Evolutionary conservation across 176 grass and related monocot genomes (phyloP), one percentile per base, ranked within the genome.

Genomic region (Oryza punctata): DNA sequence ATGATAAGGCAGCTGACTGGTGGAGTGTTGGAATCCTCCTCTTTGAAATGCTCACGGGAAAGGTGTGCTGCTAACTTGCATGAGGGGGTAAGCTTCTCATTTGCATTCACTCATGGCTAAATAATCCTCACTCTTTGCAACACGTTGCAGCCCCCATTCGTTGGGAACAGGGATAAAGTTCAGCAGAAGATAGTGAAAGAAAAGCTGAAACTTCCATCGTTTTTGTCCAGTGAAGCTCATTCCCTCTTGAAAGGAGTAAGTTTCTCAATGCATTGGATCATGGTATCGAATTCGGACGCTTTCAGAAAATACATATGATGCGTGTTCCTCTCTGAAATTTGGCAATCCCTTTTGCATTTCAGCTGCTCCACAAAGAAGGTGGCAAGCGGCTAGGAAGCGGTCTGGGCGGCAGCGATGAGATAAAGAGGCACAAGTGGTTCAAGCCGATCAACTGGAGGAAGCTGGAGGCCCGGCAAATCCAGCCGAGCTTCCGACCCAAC

Each of bases 31-130:
- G 96, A 67, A 95, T 98, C 81, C 85, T 98, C 32, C 85, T 98
- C 29, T 95, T 95, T 86, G 96, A 98, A 93, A 98, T 98, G 96
- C 91, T 98, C 69, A 98, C 96, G 0, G 91, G 96, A 57, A 98
- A 87, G 91, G 96, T 95, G 49, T 70, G 79, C 71, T 73, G n/a
- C 40, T 6, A 79, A 32, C 27, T 85, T 67, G 19, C 38, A 32
- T 66, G 12, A 61, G 0, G 29, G 3, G 10, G 14, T 21, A 63
- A 72, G 41, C 41, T 76, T 85, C 30, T 77, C n/a, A 49, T 13
- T 5, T 63, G 47, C 18, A 68, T 63, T 19, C 27, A 57, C 76
- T 27, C 3, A 10, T 57, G 27, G 13, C 54, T 82, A 57, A 57
- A 35, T 45, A 35, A 12, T 72, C 85, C 68, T 66, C 23, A 69